Evolutionary conservation across 2,329 filamentous ascomycete genomes (phyloP), one percentile per base, ranked within the genome.

Genomic region (Septoria petroselini): DNA sequence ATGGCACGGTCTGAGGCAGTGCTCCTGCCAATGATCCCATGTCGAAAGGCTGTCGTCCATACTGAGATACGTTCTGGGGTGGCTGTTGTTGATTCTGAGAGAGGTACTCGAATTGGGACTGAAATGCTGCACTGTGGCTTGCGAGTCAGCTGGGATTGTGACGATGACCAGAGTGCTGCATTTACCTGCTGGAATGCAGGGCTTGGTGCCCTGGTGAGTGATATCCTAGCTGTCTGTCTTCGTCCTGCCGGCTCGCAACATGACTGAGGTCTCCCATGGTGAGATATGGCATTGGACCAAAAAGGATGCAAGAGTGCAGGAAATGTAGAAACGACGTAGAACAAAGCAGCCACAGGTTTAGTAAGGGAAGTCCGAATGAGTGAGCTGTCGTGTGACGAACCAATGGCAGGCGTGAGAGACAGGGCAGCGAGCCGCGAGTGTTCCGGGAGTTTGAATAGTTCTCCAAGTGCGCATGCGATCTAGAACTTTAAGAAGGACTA

Each of bases 101-200:
- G 29, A 59, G 50, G 39, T 59, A 53, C 21, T 56, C 53, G 21
- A 59, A 45, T 48, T 59, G 57, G 19, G 52, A 52, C 41, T 58
- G 57, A 39, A 59, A 59, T 37, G 57, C 50, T 27, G 55, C 50
- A 31, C 57, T 59, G 49, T 29, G n/a, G 11, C 45, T 27, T 37
- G 34, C 30, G 19, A 31, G 44, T 50, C 47, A 46, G 48, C 17
- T 38, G 15, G 21, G 17, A 17, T 19, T 46, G 42, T 48, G 18
- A 30, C 23, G 27, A 43, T 6, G n/a, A 31, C 15, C 21, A 39
- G 3, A n/a, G 25, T 39, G 41, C 33, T 35, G 12, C 21, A 45
- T 53, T 27, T 47, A 53, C 55, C 51, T 54, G 34, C 47, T 46
- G 23, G 50, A 42, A 39, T 44, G 54, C 41, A 48, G 45, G 40